Evolutionary conservation across 2,329 filamentous ascomycete species (phyloP), one percentile per base, ranked within the genome.

Genomic region (Simplicillium sp.): DNA sequence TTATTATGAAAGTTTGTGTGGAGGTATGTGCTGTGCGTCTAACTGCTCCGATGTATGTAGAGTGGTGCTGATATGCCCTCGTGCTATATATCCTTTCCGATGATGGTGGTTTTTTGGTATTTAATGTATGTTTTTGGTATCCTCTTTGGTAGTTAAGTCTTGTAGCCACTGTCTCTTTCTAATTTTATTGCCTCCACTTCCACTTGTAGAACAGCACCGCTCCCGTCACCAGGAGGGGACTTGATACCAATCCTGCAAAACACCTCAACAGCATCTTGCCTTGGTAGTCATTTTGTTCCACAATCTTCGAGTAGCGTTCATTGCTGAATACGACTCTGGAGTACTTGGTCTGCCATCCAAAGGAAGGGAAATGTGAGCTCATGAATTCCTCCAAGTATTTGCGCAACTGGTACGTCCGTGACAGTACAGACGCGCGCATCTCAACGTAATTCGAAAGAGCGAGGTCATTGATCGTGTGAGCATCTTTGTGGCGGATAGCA

Each of bases 331-430:
- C 95, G 8, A 98, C 82, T 15, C 90, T 75, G 1, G 84, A 80
- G 57, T 98, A 98, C 64, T 95, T 87, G 2, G 92, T 98, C 55
- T 83, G 80, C 81, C 90, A 96, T 1, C 90, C 92, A 11, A 89
- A 62, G 18, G 72, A 66, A 0, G 92, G 92, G 2, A 94, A 55
- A 51, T 84, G 81, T 12, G 84, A 74, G 39, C 83, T 86, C 39
- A 97, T 66, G 29, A 74, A 77, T 65, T 98, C 92, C 56, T 98
- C 92, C 12, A 96, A 66, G 48, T 70, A 80, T 62, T 98, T 98
- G 42, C 92, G 78, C 9, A 92, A 58, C 29, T 82, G 75, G 55
- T 97, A 97, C 0, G 82, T 55, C 0, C 77, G 80, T 1, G 81
- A 87, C 32, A 84, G 78, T 8, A 97, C 92, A 3, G 85, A 85